These are phyloP conservation scores for Hypoxylon cercidicola DNA, from an alignment of 495 filamentous ascomycete genomes.

Conservation along the genomic window DNA sequence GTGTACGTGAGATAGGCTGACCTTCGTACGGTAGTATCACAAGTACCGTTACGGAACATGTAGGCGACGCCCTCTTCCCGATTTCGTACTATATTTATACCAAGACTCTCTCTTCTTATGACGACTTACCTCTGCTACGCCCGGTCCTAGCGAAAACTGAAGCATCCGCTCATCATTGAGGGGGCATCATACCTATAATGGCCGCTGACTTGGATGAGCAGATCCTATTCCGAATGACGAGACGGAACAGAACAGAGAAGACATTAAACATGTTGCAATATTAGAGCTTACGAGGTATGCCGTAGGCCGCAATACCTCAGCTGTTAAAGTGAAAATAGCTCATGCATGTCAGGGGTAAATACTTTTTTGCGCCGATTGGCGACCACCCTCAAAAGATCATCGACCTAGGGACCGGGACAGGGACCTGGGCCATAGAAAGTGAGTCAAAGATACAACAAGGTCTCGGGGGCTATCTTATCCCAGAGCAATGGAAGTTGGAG, in stretches of 20 bases:
- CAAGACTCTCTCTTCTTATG: no score
- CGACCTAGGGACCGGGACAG: constrained; percentile 68
- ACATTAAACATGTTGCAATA: constrained; percentile 66
- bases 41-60: constrained; percentile 36
- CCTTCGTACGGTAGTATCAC: constrained; percentile 13
- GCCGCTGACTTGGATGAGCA: not conserved
- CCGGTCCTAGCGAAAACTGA: not conserved
- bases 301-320: not conserved
- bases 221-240: constrained; percentile 42
- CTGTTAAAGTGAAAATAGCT: not conserved
- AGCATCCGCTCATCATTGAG: not conserved
- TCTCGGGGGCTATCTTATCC: not conserved
- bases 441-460: constrained; percentile 27
- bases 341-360: constrained; percentile 23
- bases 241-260: constrained; percentile 45
- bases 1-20: constrained; percentile 4
- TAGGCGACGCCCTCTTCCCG: constrained; percentile 4
- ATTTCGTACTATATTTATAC: not conserved
- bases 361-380: constrained; percentile 56
- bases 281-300: constrained; percentile 52
- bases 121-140: no score
- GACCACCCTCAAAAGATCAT: constrained; percentile 54
- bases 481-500: constrained; percentile 39
- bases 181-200: not conserved
- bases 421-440: constrained; percentile 65